Evolutionary conservation across 305 asterid species (phyloP), one percentile per base, ranked within the genome.

Genomic region (Fraxinus latifolia): DNA sequence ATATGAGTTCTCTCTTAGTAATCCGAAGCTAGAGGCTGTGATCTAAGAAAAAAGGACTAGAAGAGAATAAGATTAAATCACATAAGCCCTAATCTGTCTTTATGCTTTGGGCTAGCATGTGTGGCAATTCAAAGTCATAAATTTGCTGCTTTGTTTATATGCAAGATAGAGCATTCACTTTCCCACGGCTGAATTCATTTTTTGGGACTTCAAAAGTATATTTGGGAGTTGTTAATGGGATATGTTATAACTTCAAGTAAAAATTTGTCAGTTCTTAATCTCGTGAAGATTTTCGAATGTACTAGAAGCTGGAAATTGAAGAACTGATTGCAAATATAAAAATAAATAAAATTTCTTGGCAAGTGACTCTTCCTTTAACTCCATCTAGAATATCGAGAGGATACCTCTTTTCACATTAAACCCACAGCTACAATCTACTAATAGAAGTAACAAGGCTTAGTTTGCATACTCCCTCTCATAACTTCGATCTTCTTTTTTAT

Each of bases 1-100:
- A 62, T 62, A 23, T 9, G 72, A 11, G 9, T 70, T 70, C 39
- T 5, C 75, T 70, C 21, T 32, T 29, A 14, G 32, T 68, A 68
- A 68, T 68, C 39, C 31, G 74, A 68, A 68, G 74, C 75, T 70
- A 70, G 42, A 70, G 39, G 75, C 75, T n/a, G 36, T 3, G 42
- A 70, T 70, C 39, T 15, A 12, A 62, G 72, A 62, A 68, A 68
- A 70, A 3, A 58, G 7, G 15, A 58, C 70, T 58, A 15, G 75
- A 70, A 31, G 75, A 70, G 7, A 70, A 70, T 14, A 70, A 31
- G 39, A 29, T 31, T 70, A 31, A 70, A 70, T 70, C 39, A 31
- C 23, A 68, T 12, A 15, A 12, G 36, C 37, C 19, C 19, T 68
- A 27, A 29, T 68, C 75, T 31, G 21, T 15, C 11, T 14, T 31